Conservation (phyloP, 768 basidiomycete genomes). For the Lactarius evosmus region DNA sequence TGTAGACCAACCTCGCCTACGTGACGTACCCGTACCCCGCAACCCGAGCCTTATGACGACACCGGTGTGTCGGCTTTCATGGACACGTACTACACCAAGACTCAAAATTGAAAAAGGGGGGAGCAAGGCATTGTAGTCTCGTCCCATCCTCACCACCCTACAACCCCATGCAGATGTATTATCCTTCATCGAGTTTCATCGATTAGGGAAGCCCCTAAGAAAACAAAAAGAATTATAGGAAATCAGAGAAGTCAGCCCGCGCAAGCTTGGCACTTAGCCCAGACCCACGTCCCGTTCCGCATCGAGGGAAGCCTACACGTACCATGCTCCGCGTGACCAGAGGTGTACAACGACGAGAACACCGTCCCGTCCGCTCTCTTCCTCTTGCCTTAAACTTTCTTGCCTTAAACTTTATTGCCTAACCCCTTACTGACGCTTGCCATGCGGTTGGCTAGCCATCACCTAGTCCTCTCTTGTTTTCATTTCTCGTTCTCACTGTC, state of each 20-base stretch:
- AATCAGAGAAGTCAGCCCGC: neutral
- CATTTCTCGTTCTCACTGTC: too few relatives aligned
- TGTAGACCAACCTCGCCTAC: neutral
- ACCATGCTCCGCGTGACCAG: neutral
- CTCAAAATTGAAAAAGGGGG: neutral
- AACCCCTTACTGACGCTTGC: too few relatives aligned
- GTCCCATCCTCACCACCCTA: neutral
- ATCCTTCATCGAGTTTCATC: neutral
- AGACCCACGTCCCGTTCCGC: neutral
- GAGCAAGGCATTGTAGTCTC: neutral
- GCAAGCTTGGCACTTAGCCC: neutral
- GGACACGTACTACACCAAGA: neutral
- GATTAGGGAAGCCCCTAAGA: neutral
- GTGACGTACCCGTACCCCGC: neutral
- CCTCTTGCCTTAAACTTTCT: too few relatives aligned
- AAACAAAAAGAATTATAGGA: neutral
- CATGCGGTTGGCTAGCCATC: too few relatives aligned
- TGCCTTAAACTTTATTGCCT: too few relatives aligned
- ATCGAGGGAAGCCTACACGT: too few relatives aligned
- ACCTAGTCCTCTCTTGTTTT: too few relatives aligned
- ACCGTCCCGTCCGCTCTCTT: neutral
- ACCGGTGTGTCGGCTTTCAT: neutral
- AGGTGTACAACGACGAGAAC: neutral
- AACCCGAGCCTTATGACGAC: neutral
- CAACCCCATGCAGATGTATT: neutral